Evolutionary conservation across 352 stramenopile species (phyloP), one percentile per base, ranked within the genome.

Genomic region (Pythium plurisporium): DNA sequence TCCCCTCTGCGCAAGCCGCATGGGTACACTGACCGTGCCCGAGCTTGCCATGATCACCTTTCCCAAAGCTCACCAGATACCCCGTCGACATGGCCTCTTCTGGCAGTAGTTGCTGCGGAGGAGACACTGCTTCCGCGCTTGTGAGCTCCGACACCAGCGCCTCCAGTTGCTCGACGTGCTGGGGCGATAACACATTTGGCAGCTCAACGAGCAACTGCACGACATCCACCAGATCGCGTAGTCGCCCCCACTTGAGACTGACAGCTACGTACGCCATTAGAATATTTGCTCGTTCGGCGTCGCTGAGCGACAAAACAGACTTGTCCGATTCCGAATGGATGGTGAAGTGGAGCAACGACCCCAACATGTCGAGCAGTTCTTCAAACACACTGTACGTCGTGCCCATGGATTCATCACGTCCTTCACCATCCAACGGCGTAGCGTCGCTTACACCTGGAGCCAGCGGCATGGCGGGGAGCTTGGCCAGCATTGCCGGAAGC

Each of bases 31-130:
- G 79, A 1, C 84, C 84, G 46, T 92, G 84, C 2, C 84, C 84
- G 0, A 94, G 72, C 30, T 94, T 92, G 8, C 84, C 84, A 30
- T 94, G 84, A 34, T 92, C 84, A 2, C 84, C 84, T 45, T 94
- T 92, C 10, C 84, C 84, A 50, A 94, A 94, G 37, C 76, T 93
- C 68, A 93, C 80, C n/a, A 93, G 55, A 40, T 79, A 81, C 0
- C 83, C 83, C 2, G 47, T 65, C 1, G 46, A 22, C 1, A 53
- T 37, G 1, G 77, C 61, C 20, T 89, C 71, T 26, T 70, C 36
- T 29, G 44, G 42, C 1, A 74, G 56, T 2, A 69, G 19, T 26
- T 44, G 52, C 3, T 54, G 59, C 15, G 40, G 46, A 17, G 45
- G 36, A 20, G 25, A 9, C 37, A 88, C 72, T 2, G 70, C 53